Percentiles rank a stretch among this genome's conserved stretches.
Conservation (phyloP, 108 stramenopile genomes). For the Mediolabrus comicus region DNA sequence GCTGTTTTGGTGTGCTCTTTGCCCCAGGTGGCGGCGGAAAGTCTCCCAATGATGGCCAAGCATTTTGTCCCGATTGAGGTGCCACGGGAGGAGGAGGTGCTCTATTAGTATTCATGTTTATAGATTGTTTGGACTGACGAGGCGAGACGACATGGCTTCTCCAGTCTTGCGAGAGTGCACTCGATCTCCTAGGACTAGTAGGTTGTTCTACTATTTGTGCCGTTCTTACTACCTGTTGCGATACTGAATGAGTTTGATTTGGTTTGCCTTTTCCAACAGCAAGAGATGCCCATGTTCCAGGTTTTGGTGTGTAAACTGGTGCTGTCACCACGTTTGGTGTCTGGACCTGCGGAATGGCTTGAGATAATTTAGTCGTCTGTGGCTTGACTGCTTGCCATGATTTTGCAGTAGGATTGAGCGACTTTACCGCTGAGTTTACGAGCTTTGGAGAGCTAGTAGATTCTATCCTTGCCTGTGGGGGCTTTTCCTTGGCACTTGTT, state of each 20-base stretch:
- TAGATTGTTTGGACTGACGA: neutral
- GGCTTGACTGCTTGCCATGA: constrained; percentile 5
- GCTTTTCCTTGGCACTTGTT: neutral
- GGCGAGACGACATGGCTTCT: constrained; percentile 36
- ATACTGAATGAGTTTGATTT: neutral
- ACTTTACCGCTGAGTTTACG: neutral
- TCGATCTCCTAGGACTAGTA: constrained; percentile 5
- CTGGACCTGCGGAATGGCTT: neutral
- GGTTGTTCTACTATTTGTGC: neutral
- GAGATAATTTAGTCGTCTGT: neutral
- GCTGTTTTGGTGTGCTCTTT: constrained; percentile 3
- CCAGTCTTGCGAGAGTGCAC: constrained; percentile 39
- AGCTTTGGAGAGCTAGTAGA: neutral
- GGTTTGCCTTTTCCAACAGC: constrained; percentile 27
- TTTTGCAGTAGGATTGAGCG: constrained; percentile 23
- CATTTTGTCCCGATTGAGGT: constrained; percentile 13
- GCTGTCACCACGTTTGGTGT: neutral
- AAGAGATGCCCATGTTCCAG: constrained; percentile 45
- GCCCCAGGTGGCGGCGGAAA: constrained; percentile 36
- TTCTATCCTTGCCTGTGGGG: neutral
- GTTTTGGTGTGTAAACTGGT: constrained; percentile 26
- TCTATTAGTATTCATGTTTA: neutral
- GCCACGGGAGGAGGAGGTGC: constrained; percentile 24
- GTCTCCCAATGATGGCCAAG: constrained; percentile 37
- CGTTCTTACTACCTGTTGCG: neutral